phyloP scores from a whole-genome alignment of 2,329 filamentous ascomycete genomes.

The Ascochyta fabae region DNA sequence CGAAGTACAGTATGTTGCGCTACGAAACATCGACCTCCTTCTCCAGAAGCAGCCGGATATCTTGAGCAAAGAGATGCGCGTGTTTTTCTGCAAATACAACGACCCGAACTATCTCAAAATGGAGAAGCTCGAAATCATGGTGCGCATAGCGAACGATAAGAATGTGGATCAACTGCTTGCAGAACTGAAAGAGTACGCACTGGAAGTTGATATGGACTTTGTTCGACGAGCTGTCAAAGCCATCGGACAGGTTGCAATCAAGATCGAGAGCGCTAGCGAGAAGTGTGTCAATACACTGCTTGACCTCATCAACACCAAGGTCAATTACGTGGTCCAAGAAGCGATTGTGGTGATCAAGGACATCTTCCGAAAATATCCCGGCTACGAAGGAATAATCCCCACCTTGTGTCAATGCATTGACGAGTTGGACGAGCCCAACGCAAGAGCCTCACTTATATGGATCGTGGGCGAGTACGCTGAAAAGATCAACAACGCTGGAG shows the following conservation, averaged over 20 bases:
- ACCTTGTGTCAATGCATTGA: slow-evolving; percentile 96
- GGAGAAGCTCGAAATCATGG: slow-evolving; percentile 98
- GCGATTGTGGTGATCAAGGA: slow-evolving; percentile 99
- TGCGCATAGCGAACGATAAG: slow-evolving; percentile 95
- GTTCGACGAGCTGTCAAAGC: slow-evolving; percentile 92
- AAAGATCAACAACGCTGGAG: slow-evolving; percentile 98
- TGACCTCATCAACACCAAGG: slow-evolving; percentile 94
- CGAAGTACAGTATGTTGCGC: slow-evolving; percentile 96
- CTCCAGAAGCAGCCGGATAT: slow-evolving; percentile 97
- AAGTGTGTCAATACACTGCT: slow-evolving; percentile 94
- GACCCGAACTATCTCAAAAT: slow-evolving; percentile 97
- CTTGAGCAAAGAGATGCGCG: slow-evolving; percentile 92
- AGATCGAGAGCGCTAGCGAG: slow-evolving; percentile 93
- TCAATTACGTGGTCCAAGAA: slow-evolving; percentile 99
- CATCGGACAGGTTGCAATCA: slow-evolving; percentile 97
- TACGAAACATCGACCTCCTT: slow-evolving; percentile 94
- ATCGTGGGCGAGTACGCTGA: slow-evolving; percentile 99
- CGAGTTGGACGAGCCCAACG: slow-evolving; percentile 92
- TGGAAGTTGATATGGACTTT: slow-evolving; percentile 99
- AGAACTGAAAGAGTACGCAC: slow-evolving; percentile 94
- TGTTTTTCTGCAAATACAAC: slow-evolving; percentile 99
- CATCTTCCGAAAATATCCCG: slow-evolving; percentile 95
- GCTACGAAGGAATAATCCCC: slow-evolving; percentile 97
- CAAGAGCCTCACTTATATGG: slow-evolving; percentile 92
- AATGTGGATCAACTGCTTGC: slow-evolving; percentile 95